Conservation (phyloP, 257 asterid genomes). For the Solanum corneliomulleri region DNA sequence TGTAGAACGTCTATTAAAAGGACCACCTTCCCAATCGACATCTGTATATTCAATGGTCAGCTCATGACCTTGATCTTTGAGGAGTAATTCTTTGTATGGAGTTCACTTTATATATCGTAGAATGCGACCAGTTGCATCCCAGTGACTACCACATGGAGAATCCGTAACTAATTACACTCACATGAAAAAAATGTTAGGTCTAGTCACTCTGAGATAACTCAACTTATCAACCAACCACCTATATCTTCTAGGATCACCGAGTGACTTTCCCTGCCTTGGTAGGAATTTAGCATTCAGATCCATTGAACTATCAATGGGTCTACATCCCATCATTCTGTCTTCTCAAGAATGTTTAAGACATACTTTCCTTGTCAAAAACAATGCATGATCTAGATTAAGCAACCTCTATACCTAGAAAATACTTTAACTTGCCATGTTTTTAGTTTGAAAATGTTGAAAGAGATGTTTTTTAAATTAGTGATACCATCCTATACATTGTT, state of each 20-base stretch:
- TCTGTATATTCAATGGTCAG: background rate
- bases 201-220: background rate
- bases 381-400: background rate
- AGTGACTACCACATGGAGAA: background rate
- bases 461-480: background rate
- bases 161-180: background rate
- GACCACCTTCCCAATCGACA: background rate
- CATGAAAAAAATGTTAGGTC: background rate
- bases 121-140: background rate
- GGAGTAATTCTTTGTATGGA: background rate
- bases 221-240: background rate
- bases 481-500: background rate
- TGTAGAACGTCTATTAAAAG: background rate
- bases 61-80: background rate
- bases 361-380: background rate
- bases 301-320: background rate
- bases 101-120: background rate
- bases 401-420: background rate
- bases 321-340: background rate
- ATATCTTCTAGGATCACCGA: background rate
- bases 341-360: background rate
- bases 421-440: background rate
- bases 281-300: background rate
- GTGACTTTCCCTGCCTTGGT: background rate
- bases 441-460: background rate